Evolutionary conservation across 2,329 filamentous ascomycete species (phyloP), one percentile per base, ranked within the genome.

Genomic region (Penicillium sp.): DNA sequence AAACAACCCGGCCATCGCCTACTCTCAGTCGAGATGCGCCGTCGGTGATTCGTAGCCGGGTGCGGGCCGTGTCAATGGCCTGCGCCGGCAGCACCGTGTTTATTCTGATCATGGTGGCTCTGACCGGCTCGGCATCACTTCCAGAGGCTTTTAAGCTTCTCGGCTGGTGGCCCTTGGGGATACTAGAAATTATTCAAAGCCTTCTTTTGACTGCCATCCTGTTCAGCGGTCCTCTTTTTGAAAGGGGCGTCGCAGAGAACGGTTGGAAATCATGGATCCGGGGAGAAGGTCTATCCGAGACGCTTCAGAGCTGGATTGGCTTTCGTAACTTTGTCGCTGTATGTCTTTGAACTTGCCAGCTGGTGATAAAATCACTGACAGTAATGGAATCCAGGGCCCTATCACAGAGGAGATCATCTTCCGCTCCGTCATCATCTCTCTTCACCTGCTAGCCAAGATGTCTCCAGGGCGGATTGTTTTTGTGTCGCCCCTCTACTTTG

Each of bases 361-460:
- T 38, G 40, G 11, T 3, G 20, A 24, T 35, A 7, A 14, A 46
- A 20, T 12, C 23, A 30, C 35, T 50, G 58, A 61, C 57, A 40
- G 35, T 40, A 8, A 18, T 18, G 3, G n/a, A 18, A 24, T 56
- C 21, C 61, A 89, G 87, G 91, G 91, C 35, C 92, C 94, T 0
- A 77, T 94, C 55, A 96, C 91, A 11, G 94, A 99, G 76, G 94
- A 99, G 74, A 78, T 96, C 59, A 88, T 97, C 65, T 99, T 97
- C 79, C 89, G 94, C 67, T 91, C 90, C 3, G 85, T 91, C 63
- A 86, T 92, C 52, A 82, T 97, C 40, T 89, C 93, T 1, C 80
- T 97, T 11, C 87, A 97, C 67, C 77, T 97, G 28, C 78, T 91
- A 50, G 86, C 91, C 20, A 81, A 81, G 46, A 77, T 84, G 51